These are phyloP conservation scores for Pilatotrama ljubarskyi DNA, from an alignment of 768 basidiomycete genomes.

Conservation along the genomic window DNA sequence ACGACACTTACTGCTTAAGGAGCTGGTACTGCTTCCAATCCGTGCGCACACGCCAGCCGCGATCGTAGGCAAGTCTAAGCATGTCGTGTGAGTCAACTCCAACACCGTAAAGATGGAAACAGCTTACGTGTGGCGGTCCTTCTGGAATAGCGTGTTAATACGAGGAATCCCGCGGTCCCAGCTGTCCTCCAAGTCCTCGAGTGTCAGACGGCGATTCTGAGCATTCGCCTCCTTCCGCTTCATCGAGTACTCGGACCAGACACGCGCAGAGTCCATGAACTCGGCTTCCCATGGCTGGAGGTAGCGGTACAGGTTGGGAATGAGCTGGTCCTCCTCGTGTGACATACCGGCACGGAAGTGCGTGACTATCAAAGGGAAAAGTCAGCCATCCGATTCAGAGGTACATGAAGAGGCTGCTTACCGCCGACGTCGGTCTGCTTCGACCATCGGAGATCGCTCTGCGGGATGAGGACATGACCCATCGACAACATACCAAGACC, in stretches of 20 bases:
- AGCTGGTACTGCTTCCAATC: conserved; percentile 98
- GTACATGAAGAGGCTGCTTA: conserved; percentile 28
- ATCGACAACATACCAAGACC: conserved; percentile 99
- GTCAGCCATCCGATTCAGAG: not conserved
- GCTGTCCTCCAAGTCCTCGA: conserved; percentile 97
- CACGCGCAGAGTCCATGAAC: conserved; percentile 96
- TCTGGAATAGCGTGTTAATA: conserved; percentile 99
- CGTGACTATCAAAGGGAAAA: conserved; percentile 58
- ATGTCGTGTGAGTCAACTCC: not conserved
- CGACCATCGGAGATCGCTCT: conserved; percentile 96
- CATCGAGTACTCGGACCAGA: conserved; percentile 99
- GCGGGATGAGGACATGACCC: conserved; percentile 98
- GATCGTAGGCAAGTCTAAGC: conserved; percentile 87
- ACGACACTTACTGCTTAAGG: conserved; percentile 71
- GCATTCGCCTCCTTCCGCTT: conserved; percentile 99
- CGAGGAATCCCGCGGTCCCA: conserved; percentile 99
- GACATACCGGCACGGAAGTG: conserved; percentile 99
- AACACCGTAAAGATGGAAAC: not conserved
- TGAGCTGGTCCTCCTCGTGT: conserved; percentile 91
- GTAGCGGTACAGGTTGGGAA: conserved; percentile 96
- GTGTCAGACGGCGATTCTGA: conserved; percentile 92
- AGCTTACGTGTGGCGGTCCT: conserved; percentile 87
- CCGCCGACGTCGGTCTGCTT: conserved; percentile 97
- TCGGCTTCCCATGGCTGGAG: conserved; percentile 97
- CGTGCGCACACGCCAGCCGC: conserved; percentile 97